Base-by-base conservation (phyloP, 345 rosid genomes). In the Camelina neglecta region DNA sequence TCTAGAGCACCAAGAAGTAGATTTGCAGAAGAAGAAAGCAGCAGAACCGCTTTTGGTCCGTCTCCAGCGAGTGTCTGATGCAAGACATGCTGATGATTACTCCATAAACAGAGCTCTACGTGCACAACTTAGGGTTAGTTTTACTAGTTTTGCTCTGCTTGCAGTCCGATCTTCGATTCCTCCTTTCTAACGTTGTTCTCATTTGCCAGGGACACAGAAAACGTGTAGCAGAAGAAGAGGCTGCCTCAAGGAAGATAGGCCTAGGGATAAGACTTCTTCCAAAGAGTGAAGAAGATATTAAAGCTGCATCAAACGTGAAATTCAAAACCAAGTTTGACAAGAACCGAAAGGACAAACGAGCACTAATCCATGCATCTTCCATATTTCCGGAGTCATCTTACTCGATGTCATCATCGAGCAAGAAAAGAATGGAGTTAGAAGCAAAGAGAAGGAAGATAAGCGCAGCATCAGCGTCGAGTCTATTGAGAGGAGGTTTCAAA, bases 11-110 rank as follows among this genome's bases (percentile, higher is more conserved):
- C 92, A 96, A 74, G 99, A 87, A 77, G 91, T 83, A 61, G 99
- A 96, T 81, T 80, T 96, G 79, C 83, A 82, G 84, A 96, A 96
- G 89, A 96, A 96, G 86, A 96, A 89, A 85, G 95, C 90, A 77
- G 96, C 97, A 39, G 99, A 91, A 67, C 99, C 98, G 4, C 83
- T 88, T 20, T 78, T 96, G 38, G 93, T 96, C 57, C 86, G 87
- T 7, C 93, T 93, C 71, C 99, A 91, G 73, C 85, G 89, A 59
- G 85, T 83, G 68, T 96, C 96, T 31, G 97, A 93, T 81, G 83
- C 88, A 49, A 83, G 93, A 79, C 96, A 89, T 76, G 87, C 91
- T 49, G 97, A 96, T 66, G 92, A 96, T 78, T 96, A 89, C 79
- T 82, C 93, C 51, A 79, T 89, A 42, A 93, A 93, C 91, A 96